phyloP scores from a whole-genome alignment of 768 basidiomycete genomes.

The Paxillus involutus region DNA sequence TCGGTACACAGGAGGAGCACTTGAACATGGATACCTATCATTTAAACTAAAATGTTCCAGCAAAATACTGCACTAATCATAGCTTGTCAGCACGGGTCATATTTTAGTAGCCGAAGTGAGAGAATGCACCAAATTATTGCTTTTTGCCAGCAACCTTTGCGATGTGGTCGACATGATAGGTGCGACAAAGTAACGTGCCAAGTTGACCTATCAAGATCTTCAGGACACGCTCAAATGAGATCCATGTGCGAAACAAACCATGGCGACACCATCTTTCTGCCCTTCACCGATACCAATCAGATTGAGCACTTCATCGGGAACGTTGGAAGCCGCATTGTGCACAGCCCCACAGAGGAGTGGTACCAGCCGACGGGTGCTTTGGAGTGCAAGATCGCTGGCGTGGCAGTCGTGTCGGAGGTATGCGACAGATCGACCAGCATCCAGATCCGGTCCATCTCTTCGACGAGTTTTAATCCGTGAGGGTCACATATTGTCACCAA shows the following conservation, averaged over 20 bases:
- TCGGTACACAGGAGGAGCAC: too few relatives aligned
- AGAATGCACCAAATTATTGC: conserved; percentile 43
- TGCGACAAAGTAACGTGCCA: conserved; percentile 69
- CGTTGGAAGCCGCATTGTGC: conserved; percentile 76
- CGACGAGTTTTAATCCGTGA: conserved; percentile 72
- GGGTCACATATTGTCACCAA: conserved; percentile 93
- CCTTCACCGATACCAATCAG: conserved; percentile 62
- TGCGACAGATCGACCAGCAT: conserved; percentile 94
- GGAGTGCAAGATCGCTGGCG: conserved; percentile 65
- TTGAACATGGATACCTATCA: too few relatives aligned
- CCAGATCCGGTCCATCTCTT: too few relatives aligned
- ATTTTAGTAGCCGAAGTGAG: conserved; percentile 13
- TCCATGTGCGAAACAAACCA: background rate
- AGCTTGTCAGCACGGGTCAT: too few relatives aligned
- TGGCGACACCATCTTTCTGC: too few relatives aligned
- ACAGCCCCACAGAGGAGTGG: conserved; percentile 84
- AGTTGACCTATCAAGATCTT: conserved; percentile 65
- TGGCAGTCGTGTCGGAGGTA: conserved; percentile 86
- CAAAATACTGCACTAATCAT: too few relatives aligned
- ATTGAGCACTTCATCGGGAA: conserved; percentile 76
- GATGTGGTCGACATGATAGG: conserved; percentile 83
- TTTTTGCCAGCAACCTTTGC: conserved; percentile 66
- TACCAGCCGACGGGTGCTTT: conserved; percentile 93
- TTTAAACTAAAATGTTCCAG: too few relatives aligned
- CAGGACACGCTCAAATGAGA: background rate